A percentile compares a stretch with the other conserved stretches of the same genome.
These are phyloP conservation scores for Petrea volubilis DNA, from an alignment of 257 asterid species.

Conservation along the genomic window DNA sequence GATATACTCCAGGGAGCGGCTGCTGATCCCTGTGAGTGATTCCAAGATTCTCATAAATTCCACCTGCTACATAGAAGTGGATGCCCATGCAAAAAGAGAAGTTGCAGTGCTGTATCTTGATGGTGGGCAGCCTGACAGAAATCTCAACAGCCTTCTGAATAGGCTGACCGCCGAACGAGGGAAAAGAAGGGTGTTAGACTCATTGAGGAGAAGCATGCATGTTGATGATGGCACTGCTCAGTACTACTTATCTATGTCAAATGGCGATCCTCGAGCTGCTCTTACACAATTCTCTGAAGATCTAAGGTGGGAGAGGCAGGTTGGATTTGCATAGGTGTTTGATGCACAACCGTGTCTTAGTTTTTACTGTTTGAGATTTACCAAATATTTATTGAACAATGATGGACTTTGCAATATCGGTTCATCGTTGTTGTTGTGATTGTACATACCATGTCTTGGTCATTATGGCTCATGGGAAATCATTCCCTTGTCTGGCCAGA, in stretches of 20 bases:
- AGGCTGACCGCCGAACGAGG: conserved; percentile 59
- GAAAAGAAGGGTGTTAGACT: conserved; percentile 63
- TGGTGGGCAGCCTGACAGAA: conserved; percentile 58
- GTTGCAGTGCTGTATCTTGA: conserved; percentile 91
- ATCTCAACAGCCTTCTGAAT: conserved; percentile 36
- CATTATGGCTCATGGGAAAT: background rate
- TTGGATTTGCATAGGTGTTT: conserved; percentile 43
- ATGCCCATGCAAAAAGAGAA: conserved; percentile 82
- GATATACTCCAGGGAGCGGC: conserved; percentile 90
- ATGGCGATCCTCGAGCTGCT: conserved; percentile 94
- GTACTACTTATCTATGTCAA: conserved; percentile 72
- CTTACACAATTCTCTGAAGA: conserved; percentile 76
- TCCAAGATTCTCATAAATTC: conserved; percentile 62
- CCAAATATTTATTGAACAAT: conserved; percentile 1
- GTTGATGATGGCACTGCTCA: conserved; percentile 89
- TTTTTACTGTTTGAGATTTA: background rate
- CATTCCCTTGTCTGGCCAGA: background rate
- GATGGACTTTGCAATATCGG: conserved; percentile 7
- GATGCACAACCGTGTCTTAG: background rate
- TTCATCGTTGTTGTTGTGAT: background rate
- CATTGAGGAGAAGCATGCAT: conserved; percentile 83
- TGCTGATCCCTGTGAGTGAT: conserved; percentile 76
- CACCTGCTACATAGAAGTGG: conserved; percentile 92
- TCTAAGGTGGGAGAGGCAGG: conserved; percentile 82
- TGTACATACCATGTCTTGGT: background rate